phyloP scores from a whole-genome alignment of 2,329 filamentous ascomycete genomes.

The Fusarium mexicanum region DNA sequence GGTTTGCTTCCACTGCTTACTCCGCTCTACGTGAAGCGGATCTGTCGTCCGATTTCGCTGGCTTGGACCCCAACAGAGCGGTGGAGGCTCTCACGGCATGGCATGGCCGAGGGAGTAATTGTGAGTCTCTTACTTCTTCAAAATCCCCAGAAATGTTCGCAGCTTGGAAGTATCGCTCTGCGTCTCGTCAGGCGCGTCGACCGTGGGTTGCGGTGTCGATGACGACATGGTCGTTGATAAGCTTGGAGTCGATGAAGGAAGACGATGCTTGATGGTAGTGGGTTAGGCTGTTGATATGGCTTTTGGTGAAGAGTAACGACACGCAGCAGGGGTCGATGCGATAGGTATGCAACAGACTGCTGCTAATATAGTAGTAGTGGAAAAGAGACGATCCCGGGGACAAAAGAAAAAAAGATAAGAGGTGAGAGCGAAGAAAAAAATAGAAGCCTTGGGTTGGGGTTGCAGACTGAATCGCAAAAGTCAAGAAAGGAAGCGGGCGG shows the following conservation, averaged over 20 bases:
- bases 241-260: conserved; percentile 8
- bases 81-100: conserved; percentile 27
- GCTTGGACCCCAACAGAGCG: conserved; percentile 14
- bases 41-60: conserved; percentile 30
- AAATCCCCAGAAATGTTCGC: conserved; percentile 85
- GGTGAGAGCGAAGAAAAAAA: conserved; percentile 4
- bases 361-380: not conserved
- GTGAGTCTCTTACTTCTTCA: conserved; percentile 76
- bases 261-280: conserved; percentile 8
- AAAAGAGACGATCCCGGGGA: not conserved
- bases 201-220: conserved; percentile 47
- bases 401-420: conserved; percentile 1
- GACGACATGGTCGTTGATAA: conserved; percentile 50
- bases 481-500: conserved; percentile 37
- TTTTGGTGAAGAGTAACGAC: not conserved
- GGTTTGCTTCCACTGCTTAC: conserved; percentile 20
- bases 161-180: conserved; percentile 88
- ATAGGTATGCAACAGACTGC: not conserved
- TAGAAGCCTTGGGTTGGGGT: conserved; percentile 26
- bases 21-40: conserved; percentile 24
- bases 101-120: not conserved
- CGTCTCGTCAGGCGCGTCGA: conserved; percentile 54
- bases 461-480: conserved; percentile 42
- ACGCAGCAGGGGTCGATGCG: conserved; percentile 2
- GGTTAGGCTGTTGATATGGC: not conserved